Conservation (phyloP, 805 yeast genomes). For the Ascoidea rubescens region DNA sequence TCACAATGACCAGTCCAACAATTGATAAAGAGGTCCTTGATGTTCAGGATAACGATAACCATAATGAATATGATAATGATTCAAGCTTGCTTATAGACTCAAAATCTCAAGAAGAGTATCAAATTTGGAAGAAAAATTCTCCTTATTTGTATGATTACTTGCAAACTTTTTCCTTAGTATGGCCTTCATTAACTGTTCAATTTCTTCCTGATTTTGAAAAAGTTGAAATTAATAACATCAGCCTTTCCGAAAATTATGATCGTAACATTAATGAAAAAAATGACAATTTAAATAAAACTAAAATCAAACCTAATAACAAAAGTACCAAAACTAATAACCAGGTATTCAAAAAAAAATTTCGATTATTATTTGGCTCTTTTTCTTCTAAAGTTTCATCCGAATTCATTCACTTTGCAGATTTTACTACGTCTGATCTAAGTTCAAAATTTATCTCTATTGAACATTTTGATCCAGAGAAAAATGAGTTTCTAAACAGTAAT, state of each 20-base stretch:
- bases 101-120: slow-evolving; percentile 16
- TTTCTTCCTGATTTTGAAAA: slow-evolving; percentile 40
- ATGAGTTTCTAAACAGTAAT: slow-evolving; percentile 6
- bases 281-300: too few species aligned
- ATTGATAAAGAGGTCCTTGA: too few species aligned
- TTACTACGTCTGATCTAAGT: slow-evolving; percentile 6
- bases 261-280: slow-evolving; percentile 7
- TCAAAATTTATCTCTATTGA: slow-evolving; percentile 13
- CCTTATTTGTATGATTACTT: slow-evolving; percentile 66
- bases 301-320: slow-evolving; percentile 9
- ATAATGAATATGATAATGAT: too few species aligned
- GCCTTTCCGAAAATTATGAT: not conserved
- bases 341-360: slow-evolving; percentile 3
- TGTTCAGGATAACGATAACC: too few species aligned
- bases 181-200: slow-evolving; percentile 60
- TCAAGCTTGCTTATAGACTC: slow-evolving; percentile 1
- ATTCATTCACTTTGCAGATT: slow-evolving; percentile 9
- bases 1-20: too few species aligned
- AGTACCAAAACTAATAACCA: too few species aligned
- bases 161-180: slow-evolving; percentile 50
- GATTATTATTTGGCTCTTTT: slow-evolving; percentile 11
- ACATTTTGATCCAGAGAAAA: slow-evolving; percentile 4
- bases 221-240: slow-evolving; percentile 3
- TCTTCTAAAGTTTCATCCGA: slow-evolving; percentile 12
- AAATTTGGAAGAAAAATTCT: slow-evolving; percentile 70